Evolutionary conservation across 192 early-diverging fungal species (phyloP).

Genomic region (Backusella westeae): DNA sequence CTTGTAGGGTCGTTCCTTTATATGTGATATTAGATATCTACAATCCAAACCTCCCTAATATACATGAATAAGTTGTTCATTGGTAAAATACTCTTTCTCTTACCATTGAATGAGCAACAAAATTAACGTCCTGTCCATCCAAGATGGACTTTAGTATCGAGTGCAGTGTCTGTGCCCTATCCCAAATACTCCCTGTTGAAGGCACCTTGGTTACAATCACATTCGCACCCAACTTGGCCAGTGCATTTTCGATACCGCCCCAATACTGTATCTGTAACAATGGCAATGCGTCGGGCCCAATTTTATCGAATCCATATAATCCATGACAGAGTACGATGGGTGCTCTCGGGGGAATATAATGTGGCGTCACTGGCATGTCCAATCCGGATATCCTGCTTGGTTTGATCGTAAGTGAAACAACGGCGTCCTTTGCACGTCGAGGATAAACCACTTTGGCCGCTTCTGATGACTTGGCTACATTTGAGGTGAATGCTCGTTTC

Average conservation of each 20-base stretch:
- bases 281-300: slow-evolving; percentile 74
- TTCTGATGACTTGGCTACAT: not conserved
- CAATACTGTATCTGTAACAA: slow-evolving; percentile 86
- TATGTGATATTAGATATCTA: slow-evolving; percentile 86
- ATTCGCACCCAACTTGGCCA: slow-evolving; percentile 76
- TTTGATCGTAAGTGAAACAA: not conserved
- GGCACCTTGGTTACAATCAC: slow-evolving; percentile 80
- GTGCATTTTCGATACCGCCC: slow-evolving; percentile 75
- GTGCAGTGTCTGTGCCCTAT: slow-evolving; percentile 78
- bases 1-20: slow-evolving; percentile 64
- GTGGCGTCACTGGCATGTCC: slow-evolving; percentile 52
- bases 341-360: slow-evolving; percentile 72
- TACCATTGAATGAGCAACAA: slow-evolving; percentile 93
- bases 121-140: slow-evolving; percentile 67
- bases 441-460: not conserved
- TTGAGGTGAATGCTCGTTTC: not conserved
- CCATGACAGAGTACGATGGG: slow-evolving; percentile 89
- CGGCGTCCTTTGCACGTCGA: not conserved
- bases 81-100: not conserved
- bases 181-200: slow-evolving; percentile 65
- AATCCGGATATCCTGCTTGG: slow-evolving; percentile 2
- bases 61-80: not conserved
- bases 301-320: slow-evolving; percentile 89
- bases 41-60: slow-evolving; percentile 88
- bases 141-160: slow-evolving; percentile 56